A percentile compares a stretch with the other conserved stretches of the same genome.
Evolutionary conservation across 495 filamentous ascomycete species (phyloP).

Genomic region (Penicillium waksmanii): DNA sequence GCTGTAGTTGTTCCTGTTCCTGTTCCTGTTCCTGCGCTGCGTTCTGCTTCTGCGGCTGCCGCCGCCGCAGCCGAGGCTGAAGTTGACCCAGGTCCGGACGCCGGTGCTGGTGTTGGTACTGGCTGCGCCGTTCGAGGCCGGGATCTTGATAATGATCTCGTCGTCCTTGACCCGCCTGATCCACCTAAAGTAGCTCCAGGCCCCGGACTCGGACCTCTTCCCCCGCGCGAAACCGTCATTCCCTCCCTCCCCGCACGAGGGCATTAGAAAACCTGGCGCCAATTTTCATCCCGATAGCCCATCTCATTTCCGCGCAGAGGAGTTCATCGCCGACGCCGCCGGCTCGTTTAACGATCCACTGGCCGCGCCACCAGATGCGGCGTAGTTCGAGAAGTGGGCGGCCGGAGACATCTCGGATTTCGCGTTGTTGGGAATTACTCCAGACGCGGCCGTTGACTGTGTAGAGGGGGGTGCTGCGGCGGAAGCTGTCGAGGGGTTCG

Average conservation of each 20-base stretch:
- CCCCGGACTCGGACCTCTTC: background rate
- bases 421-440: constrained; percentile 21
- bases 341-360: constrained; percentile 22
- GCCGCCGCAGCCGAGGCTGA: background rate
- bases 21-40: too few species aligned
- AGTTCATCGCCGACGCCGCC: constrained; percentile 19
- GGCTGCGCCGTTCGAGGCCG: background rate
- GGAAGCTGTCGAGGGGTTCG: constrained; percentile 23
- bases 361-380: constrained; percentile 25
- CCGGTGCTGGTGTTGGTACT: background rate
- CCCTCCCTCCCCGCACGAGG: constrained; percentile 8
- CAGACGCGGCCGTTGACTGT: constrained; percentile 25
- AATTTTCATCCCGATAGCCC: constrained; percentile 17
- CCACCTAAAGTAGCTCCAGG: background rate
- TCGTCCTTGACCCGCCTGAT: too few species aligned
- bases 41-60: background rate
- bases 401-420: constrained; percentile 21
- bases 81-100: background rate
- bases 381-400: constrained; percentile 23
- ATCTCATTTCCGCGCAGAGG: constrained; percentile 11
- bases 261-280: constrained; percentile 24
- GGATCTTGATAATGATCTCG: background rate
- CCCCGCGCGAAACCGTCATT: background rate
- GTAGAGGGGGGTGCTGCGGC: constrained; percentile 23
- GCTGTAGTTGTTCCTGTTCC: background rate